Base-by-base conservation (phyloP, 257 asterid species). In the Petunia axillaris region DNA sequence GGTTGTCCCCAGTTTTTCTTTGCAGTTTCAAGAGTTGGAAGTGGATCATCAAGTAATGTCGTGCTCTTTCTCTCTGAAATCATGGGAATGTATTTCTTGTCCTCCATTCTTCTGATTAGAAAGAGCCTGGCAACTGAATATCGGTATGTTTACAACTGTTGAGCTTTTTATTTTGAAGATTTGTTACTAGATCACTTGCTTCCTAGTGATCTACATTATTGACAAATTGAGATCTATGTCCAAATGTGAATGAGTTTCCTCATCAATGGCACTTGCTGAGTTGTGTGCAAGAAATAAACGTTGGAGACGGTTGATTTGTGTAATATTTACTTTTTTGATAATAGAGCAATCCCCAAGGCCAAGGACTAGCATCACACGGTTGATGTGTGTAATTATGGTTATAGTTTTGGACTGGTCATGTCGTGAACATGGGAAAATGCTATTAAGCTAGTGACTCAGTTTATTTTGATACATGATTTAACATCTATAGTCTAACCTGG, bases 31-130 rank as follows among this genome's bases (percentile, higher is more conserved):
- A 88, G 99, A 91, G 99, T 94, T 84, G 99, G 99, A 73, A 96
- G 99, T 60, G 99, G 99, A 86, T 96, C 99, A 74, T 96, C 99
- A 63, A 96, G 99, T 91, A 96, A 96, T 59, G 94, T 96, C 1
- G 99, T 96, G 80, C 99, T 96, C 83, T 96, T 96, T 89, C 97
- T 96, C 76, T 96, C 99, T 14, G 99, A 96, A 86, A 96, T 96
- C 84, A 94, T 96, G 99, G 99, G 99, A 76, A 94, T 96, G 98
- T 96, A 96, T 81, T 96, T 96, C 71, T 90, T 96, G 48, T 96
- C 99, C 68, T 96, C 98, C 48, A 94, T 96, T 85, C 89, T 96
- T 73, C 76, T 96, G 87, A 96, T 96, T 41, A 87, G 99, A 80
- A 96, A 96, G 88, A 96, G 99, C 91, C 89, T 96, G 87, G 98